phyloP scores from a whole-genome alignment of 306 rosid genomes.

The Prunus campanulata region DNA sequence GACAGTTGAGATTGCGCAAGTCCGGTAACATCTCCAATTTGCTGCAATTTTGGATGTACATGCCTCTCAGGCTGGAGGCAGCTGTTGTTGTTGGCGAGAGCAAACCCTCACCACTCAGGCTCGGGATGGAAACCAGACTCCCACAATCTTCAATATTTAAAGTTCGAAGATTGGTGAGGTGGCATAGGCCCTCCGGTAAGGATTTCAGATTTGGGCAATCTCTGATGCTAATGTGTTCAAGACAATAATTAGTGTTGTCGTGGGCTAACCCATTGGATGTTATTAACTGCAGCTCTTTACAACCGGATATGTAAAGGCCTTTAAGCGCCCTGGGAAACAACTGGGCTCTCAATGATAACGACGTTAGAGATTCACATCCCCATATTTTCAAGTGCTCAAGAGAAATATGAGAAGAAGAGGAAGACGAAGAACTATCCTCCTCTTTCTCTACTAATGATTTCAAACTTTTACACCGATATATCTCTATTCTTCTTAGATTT shows the following conservation, averaged over 20 bases:
- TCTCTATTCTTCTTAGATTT: neutral
- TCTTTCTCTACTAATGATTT: neutral
- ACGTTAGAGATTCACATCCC: too few relatives aligned
- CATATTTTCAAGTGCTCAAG: too few relatives aligned
- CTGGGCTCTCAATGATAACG: too few relatives aligned
- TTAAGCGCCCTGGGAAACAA: too few relatives aligned
- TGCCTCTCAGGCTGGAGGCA: too few relatives aligned
- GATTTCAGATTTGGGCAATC: neutral
- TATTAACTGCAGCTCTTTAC: too few relatives aligned
- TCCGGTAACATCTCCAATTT: neutral
- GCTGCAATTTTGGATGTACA: too few relatives aligned
- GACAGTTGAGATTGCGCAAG: too few relatives aligned
- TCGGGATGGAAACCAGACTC: neutral
- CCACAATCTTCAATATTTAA: rapidly evolving
- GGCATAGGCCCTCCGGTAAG: neutral
- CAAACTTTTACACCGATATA: rapidly evolving
- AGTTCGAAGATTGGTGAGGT: neutral
- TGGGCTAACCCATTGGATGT: too few relatives aligned
- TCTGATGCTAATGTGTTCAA: too few relatives aligned
- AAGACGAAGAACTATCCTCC: neutral
- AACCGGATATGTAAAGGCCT: rapidly evolving
- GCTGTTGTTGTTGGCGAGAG: neutral
- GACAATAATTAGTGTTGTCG: too few relatives aligned
- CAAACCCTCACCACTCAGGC: neutral
- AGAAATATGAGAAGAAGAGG: too few relatives aligned